A percentile compares a stretch with the other conserved stretches of the same genome.
These are phyloP conservation scores for Stagonosporopsis cucurbitacearum DNA, from an alignment of 2,329 filamentous ascomycete genomes.

Conservation along the genomic window DNA sequence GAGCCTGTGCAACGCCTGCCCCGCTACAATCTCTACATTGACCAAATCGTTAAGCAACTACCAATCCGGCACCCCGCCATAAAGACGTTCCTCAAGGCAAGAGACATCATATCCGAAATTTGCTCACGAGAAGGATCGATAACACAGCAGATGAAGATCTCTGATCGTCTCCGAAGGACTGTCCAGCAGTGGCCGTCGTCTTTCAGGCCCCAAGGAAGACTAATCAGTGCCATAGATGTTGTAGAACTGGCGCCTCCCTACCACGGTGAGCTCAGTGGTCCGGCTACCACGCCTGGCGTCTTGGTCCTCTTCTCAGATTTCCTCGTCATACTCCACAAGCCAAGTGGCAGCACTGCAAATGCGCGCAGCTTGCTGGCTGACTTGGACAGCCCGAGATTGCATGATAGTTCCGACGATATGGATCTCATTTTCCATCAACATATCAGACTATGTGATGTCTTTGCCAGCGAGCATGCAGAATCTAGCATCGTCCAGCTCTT, in stretches of 20 bases:
- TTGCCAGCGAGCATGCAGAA: conserved; percentile 71
- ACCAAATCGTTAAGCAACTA: conserved; percentile 87
- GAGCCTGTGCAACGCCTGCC: conserved; percentile 95
- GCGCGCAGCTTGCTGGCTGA: conserved; percentile 83
- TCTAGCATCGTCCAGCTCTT: conserved; percentile 72
- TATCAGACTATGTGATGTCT: conserved; percentile 71
- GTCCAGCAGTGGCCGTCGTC: conserved; percentile 78
- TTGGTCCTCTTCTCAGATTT: conserved; percentile 86
- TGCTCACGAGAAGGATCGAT: conserved; percentile 84
- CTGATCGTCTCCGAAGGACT: conserved; percentile 76
- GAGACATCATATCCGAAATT: conserved; percentile 94
- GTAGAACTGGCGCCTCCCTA: conserved; percentile 79
- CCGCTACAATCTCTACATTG: conserved; percentile 93
- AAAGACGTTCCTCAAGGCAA: conserved; percentile 80
- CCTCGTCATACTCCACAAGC: conserved; percentile 77
- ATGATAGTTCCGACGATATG: conserved; percentile 41
- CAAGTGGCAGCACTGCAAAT: conserved; percentile 65
- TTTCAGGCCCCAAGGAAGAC: conserved; percentile 74
- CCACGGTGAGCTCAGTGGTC: conserved; percentile 53
- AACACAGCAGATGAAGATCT: conserved; percentile 73
- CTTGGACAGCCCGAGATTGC: conserved; percentile 74
- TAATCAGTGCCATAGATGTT: conserved; percentile 83
- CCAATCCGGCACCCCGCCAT: conserved; percentile 86
- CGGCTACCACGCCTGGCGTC: conserved; percentile 65
- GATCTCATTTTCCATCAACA: conserved; percentile 80